Evolutionary conservation across 2,329 filamentous ascomycete species (phyloP).

Genomic region (Fusarium zealandicum): DNA sequence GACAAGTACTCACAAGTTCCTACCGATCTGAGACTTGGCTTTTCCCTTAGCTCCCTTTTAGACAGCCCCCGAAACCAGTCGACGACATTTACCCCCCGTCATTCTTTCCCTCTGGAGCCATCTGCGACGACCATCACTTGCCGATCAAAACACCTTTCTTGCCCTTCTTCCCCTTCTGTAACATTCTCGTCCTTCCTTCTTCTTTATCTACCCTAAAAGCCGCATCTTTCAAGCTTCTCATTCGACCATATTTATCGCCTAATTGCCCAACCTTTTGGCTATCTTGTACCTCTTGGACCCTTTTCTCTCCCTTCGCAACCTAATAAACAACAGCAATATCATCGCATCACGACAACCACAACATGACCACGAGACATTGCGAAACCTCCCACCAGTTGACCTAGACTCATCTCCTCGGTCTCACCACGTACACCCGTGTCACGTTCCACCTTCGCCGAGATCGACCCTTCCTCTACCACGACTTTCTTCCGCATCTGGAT

Average conservation of each 20-base stretch:
- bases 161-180: constrained; percentile 5
- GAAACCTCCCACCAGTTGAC: constrained; percentile 12
- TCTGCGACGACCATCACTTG: constrained; percentile 30
- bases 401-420: constrained; percentile 27
- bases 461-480: constrained; percentile 13
- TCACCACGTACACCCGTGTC: constrained; percentile 17
- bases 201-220: constrained; percentile 8
- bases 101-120: constrained; percentile 3
- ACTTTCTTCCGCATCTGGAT: constrained; percentile 22
- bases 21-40: constrained; percentile 42
- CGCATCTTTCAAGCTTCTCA: constrained; percentile 12
- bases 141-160: constrained; percentile 30
- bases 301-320: constrained; percentile 1
- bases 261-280: constrained; percentile 1
- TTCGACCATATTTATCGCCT: constrained; percentile 12
- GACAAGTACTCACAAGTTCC: constrained; percentile 23
- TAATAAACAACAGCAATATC: constrained; percentile 22
- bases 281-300: neutral
- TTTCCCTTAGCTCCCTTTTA: constrained; percentile 36
- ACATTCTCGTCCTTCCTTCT: constrained; percentile 1
- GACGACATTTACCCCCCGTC: neutral
- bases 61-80: neutral
- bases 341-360: constrained; percentile 8
- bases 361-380: constrained; percentile 2
- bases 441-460: constrained; percentile 18